Base-by-base conservation (phyloP, 352 stramenopile species). In the Blastocystis sp. region DNA sequence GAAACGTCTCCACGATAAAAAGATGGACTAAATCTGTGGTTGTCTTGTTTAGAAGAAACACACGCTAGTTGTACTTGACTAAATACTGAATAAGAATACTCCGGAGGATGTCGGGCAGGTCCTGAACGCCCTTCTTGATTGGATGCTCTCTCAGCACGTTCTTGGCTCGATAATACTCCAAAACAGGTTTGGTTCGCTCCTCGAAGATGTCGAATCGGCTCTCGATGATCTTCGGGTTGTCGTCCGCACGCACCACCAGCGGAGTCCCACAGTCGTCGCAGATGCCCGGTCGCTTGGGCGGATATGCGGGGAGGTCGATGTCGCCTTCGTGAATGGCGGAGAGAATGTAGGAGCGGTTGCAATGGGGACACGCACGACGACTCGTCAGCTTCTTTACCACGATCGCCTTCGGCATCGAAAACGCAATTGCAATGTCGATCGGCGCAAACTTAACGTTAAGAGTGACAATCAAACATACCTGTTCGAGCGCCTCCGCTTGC, bases 161-260 rank as follows among this genome's bases (percentile, higher is more conserved):
- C 59, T 71, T 71, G 11, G 27, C 38, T 16, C 59, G 59, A 71
- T 71, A 71, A 29, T 38, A 71, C 59, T 71, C 59, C 38, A 71
- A 46, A 9, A 71, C 59, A 38, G 59, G 59, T 44, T 71, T 42
- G 6, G 59, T 71, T 38, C 59, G 8, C 59, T 71, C 38, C 59
- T 71, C 59, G 38, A 71, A 71, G 32, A 71, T 44, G 32, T 71
- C 59, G 38, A 46, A 71, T 24, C 59, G n/a, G 8, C 9, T 24
- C n/a, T 71, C 59, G 38, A 71, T 71, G 59, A 71, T 71, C 32
- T 71, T 71, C 4, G 59, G 59, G n/a, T 71, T 71, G 59, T 71
- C 59, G 38, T 71, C 59, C n/a, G 59, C n/a, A 49, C 59, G 59
- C 27, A 71, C 59, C 14, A 71, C 59, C 11, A 71, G n/a, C 8